Conservation (phyloP, 306 rosid species). For the Senna siamea region DNA sequence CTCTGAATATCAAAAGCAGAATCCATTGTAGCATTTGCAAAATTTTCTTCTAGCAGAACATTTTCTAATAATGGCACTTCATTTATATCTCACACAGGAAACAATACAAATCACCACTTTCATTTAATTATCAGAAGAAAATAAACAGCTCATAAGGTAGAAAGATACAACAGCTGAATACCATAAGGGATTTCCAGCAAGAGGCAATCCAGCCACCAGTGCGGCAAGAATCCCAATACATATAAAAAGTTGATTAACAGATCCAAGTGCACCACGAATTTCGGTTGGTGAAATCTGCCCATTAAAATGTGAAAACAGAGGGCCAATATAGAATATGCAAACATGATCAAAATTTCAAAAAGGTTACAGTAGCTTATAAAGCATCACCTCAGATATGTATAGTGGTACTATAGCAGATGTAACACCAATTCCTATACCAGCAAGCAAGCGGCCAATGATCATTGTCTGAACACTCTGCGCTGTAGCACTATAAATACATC, state of each 20-base stretch:
- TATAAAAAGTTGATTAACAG: conserved; percentile 87
- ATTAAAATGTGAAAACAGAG: conserved; percentile 28
- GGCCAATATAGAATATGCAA: conserved; percentile 9
- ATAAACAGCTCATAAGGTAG: conserved; percentile 22
- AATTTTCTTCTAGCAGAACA: conserved; percentile 3
- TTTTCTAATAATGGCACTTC: not conserved
- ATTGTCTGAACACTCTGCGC: conserved; percentile 87
- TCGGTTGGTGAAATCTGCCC: conserved; percentile 93
- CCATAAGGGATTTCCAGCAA: conserved; percentile 85
- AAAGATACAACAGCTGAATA: conserved; percentile 41
- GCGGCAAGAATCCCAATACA: conserved; percentile 93
- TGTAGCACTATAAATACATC: conserved; percentile 64
- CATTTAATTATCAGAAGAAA: conserved; percentile 18
- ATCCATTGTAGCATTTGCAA: not conserved
- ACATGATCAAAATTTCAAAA: not conserved
- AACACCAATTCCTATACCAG: conserved; percentile 93
- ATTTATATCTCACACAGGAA: conserved; percentile 3
- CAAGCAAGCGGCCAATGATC: conserved; percentile 84
- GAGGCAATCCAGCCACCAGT: conserved; percentile 86
- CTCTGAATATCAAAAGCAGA: no score
- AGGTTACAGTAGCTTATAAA: conserved; percentile 19
- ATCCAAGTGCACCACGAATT: conserved; percentile 94
- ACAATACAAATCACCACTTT: conserved; percentile 12
- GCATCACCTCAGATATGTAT: conserved; percentile 89
- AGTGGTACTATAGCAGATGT: conserved; percentile 94